Base-by-base conservation (phyloP, 306 rosid genomes). In the Potentilla sterilis region DNA sequence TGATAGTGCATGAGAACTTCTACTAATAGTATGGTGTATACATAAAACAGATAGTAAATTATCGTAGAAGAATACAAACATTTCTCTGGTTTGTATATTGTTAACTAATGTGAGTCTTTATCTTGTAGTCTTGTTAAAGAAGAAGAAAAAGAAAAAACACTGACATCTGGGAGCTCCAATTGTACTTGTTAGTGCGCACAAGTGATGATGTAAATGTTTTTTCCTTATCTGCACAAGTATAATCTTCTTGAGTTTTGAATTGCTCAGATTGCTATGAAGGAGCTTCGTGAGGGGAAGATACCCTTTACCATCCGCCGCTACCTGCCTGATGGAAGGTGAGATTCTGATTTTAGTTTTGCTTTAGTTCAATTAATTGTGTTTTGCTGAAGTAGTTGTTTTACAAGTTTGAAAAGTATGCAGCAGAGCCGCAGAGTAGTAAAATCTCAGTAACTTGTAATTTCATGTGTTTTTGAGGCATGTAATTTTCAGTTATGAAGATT, bases 261-360 rank as follows among this genome's bases (percentile, higher is more conserved):
- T 22, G 13, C 67, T 52, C 70, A 87, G 97, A 95, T 95, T 84
- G 98, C 99, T 2, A 90, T 95, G 98, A 92, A 95, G 88, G 99
- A 95, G 85, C 96, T 95, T 75, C 90, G 96, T 55, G 92, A 95
- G 85, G 81, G 92, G 70, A 95, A 92, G 82, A 89, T 95, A 79
- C 99, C 97, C 44, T 95, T 95, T 79, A 95, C 99, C 80, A 95
- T 95, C 49, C 91, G 98, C 43, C 97, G 97, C 64, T 95, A 89
- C 90, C 86, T 95, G 76, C 99, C 97, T 8, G 98, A 92, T 87
- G 99, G 99, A 87, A 92, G 97, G 97, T 92, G 78, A 76, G 77
- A 61, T 13, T 55, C 70, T 6, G 75, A 61, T 13, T 55, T 69
- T 9, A 51, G 7, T 14, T 48, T 47, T 66, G 3, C 66, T 47